Base-by-base conservation (phyloP, 2,329 filamentous ascomycete genomes). In the Clonostachys rosea region DNA sequence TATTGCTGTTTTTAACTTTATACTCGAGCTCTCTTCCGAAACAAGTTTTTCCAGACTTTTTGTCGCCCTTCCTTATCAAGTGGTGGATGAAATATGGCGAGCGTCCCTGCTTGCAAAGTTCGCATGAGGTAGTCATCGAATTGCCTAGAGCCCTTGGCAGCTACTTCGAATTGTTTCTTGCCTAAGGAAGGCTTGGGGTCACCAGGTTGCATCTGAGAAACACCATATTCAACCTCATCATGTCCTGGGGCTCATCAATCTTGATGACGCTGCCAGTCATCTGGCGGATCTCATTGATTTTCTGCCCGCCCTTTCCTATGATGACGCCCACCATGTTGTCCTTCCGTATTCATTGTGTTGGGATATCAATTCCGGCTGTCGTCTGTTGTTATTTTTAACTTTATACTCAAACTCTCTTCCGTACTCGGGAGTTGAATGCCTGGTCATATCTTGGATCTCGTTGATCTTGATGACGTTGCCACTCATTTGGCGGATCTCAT, bases 171-270 rank as follows among this genome's bases (percentile, higher is more conserved):
- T 18, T 49, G 43, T 14, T 41, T 40, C 24, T 39, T 42, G 7
- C 47, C 47, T 7, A 52, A 42, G 2, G 13, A 18, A 13, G 45
- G 42, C 16, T 33, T 49, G 3, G 47, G 47, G 5, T 47, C 42
- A 6, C 18, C 42, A n/a, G 43, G 8, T 11, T 16, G 5, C 9
- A 40, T 37, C 5, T 24, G 20, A 16, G 42, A 40, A 16, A 18
- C 35, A 13, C 49, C 41, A 18, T 55, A 42, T 41, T 56, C 48
- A 3, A 46, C 50, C 24, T 24, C 7, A 99, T 24, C 24, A 24
- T 97, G 68, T 97, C 94, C 67, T 96, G 94, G 2, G 94, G 94
- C 67, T 99, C 94, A 65, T 99, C 97, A 77, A 99, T 99, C 77
- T 99, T 99, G 69, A 99, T 97, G 43, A 99, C 91, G 71, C 92